Evolutionary conservation across 345 rosid species (phyloP).

Genomic region (Melaleuca alternifolia): DNA sequence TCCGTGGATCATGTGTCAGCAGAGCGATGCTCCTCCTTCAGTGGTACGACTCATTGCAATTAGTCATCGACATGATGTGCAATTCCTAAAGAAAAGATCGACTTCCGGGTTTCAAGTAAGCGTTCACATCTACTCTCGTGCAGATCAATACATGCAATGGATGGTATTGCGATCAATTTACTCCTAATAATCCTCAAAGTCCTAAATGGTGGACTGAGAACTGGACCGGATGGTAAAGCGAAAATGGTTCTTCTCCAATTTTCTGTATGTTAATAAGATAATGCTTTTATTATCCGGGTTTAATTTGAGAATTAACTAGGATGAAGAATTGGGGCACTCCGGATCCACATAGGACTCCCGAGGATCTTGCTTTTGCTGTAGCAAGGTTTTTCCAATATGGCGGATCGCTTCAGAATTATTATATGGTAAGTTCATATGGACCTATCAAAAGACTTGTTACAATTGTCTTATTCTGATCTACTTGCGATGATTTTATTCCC

Average conservation of each 20-base stretch:
- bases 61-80: background rate
- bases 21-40: slow-evolving; percentile 21
- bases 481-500: background rate
- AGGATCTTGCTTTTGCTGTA: slow-evolving; percentile 46
- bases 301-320: slow-evolving; percentile 4
- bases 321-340: slow-evolving; percentile 24
- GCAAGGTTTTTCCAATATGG: slow-evolving; percentile 32
- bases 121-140: background rate
- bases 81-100: background rate
- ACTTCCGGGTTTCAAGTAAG: background rate
- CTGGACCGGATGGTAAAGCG: slow-evolving; percentile 30
- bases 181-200: slow-evolving; percentile 8
- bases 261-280: background rate
- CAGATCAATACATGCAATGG: slow-evolving; percentile 36
- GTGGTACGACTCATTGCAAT: background rate
- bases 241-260: background rate
- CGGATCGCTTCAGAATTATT: slow-evolving; percentile 33
- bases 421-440: slow-evolving; percentile 20
- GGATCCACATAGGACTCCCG: slow-evolving; percentile 23
- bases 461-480: background rate
- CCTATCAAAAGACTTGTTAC: background rate
- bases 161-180: slow-evolving; percentile 21
- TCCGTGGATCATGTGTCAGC: slow-evolving; percentile 46
- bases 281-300: too few species aligned
- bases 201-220: slow-evolving; percentile 47